Conservation (phyloP, 805 yeast genomes). For the Pichia manshurica region DNA sequence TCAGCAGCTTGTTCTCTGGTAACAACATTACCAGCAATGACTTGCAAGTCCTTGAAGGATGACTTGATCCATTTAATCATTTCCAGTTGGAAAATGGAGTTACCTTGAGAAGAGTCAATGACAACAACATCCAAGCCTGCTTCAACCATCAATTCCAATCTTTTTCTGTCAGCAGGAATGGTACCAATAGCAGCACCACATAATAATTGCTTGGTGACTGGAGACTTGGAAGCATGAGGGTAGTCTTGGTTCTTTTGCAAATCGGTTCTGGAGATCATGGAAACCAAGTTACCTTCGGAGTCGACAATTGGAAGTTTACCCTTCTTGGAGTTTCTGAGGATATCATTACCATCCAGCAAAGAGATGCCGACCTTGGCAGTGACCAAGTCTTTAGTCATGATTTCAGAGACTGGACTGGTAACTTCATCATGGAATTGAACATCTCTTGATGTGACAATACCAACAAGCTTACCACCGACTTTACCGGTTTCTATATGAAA, state of each 20-base stretch:
- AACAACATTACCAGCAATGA: slow-evolving; percentile 97
- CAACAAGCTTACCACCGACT: slow-evolving; percentile 83
- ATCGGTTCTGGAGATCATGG: slow-evolving; percentile 92
- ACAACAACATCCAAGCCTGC: slow-evolving; percentile 98
- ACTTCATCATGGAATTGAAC: slow-evolving; percentile 87
- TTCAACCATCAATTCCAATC: slow-evolving; percentile 77
- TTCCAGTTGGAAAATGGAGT: slow-evolving; percentile 89
- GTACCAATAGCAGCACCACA: slow-evolving; percentile 99
- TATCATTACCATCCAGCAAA: slow-evolving; percentile 80
- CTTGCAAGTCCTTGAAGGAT: slow-evolving; percentile 72
- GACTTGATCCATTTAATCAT: slow-evolving; percentile 89
- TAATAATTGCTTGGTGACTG: slow-evolving; percentile 86
- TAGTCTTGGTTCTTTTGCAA: slow-evolving; percentile 90
- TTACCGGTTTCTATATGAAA: slow-evolving; percentile 64
- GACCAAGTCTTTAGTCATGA: slow-evolving; percentile 87
- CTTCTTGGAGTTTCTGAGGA: slow-evolving; percentile 88
- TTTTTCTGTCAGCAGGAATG: slow-evolving; percentile 76
- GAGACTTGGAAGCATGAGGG: slow-evolving; percentile 93
- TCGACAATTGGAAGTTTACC: slow-evolving; percentile 97
- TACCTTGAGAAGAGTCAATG: slow-evolving; percentile 95
- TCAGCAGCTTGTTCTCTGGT: slow-evolving; percentile 98
- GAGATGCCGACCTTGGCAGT: slow-evolving; percentile 81
- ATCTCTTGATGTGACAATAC: slow-evolving; percentile 96
- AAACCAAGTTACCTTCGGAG: slow-evolving; percentile 63
- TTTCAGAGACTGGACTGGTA: slow-evolving; percentile 53